Evolutionary conservation across 176 grass and related monocot species (phyloP).

Genomic region (Canna indica): DNA sequence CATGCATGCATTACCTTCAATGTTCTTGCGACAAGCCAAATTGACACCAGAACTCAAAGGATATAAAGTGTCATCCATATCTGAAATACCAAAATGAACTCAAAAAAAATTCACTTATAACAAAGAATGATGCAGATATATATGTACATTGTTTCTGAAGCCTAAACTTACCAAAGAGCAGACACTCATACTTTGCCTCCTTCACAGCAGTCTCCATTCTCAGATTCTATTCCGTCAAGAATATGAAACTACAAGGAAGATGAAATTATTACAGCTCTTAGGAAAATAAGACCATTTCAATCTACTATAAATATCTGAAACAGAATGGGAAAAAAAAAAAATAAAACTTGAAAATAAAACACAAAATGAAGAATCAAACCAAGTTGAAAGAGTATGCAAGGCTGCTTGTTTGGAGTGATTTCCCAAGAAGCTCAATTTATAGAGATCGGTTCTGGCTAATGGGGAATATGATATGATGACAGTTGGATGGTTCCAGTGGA

Average conservation of each 20-base stretch:
- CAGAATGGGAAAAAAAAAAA: neutral
- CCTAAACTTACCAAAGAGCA: constrained; percentile 57
- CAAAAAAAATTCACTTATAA: neutral
- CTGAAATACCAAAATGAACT: constrained; percentile 23
- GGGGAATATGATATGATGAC: too few relatives aligned
- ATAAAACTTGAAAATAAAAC: neutral
- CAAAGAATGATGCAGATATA: too few relatives aligned
- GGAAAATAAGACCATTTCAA: neutral
- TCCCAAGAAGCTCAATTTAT: neutral
- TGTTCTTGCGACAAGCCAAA: constrained; percentile 84
- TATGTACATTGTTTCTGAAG: neutral
- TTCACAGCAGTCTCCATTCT: constrained; percentile 39
- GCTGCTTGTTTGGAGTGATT: neutral
- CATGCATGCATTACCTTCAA: constrained; percentile 36
- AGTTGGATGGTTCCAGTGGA: neutral
- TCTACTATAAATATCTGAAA: too few relatives aligned
- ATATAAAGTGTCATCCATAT: constrained; percentile 96
- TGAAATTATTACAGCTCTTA: neutral
- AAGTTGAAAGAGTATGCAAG: neutral
- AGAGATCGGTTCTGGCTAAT: too few relatives aligned
- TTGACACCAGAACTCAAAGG: constrained; percentile 71
- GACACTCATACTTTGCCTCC: constrained; percentile 66
- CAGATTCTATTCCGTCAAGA: neutral
- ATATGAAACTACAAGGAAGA: constrained; percentile 22
- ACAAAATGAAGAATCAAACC: neutral